A percentile compares a stretch with the other conserved stretches of the same genome.
phyloP scores from a whole-genome alignment of 495 filamentous ascomycete species.

The Penicillium silybi region DNA sequence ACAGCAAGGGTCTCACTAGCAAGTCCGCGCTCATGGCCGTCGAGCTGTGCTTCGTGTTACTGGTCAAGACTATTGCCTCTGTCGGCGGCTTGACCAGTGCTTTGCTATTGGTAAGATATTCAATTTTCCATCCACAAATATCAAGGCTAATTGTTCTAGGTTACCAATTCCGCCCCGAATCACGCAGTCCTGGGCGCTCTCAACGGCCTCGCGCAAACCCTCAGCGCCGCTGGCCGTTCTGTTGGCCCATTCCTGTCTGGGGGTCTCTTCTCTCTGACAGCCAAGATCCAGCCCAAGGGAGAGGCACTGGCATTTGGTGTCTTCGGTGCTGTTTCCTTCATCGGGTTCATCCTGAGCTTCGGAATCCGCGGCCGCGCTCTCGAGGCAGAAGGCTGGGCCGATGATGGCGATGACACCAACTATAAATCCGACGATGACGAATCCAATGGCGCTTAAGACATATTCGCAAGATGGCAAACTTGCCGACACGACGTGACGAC shows the following conservation, averaged over 20 bases:
- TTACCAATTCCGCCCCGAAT: constrained; percentile 89
- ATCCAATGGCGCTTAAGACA: constrained; percentile 5
- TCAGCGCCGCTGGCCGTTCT: constrained; percentile 86
- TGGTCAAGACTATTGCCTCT: constrained; percentile 84
- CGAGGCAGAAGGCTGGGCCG: constrained; percentile 59
- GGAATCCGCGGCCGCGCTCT: constrained; percentile 59
- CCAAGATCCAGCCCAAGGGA: constrained; percentile 68
- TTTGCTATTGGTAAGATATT: constrained; percentile 67
- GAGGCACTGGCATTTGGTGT: constrained; percentile 79
- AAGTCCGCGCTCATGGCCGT: constrained; percentile 60
- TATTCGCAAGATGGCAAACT: not conserved
- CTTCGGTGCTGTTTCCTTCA: constrained; percentile 71
- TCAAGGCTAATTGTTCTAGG: constrained; percentile 41
- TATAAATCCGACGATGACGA: constrained; percentile 51
- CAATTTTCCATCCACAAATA: not conserved
- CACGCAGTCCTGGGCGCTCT: constrained; percentile 83
- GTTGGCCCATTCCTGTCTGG: constrained; percentile 87
- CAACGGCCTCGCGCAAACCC: constrained; percentile 90
- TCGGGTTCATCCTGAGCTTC: constrained; percentile 73
- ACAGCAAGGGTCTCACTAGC: constrained; percentile 41
- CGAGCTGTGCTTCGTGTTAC: constrained; percentile 72
- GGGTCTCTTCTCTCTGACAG: constrained; percentile 71
- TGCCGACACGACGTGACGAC: constrained; percentile 14
- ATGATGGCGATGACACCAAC: constrained; percentile 47
- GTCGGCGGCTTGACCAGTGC: constrained; percentile 88